phyloP scores from a whole-genome alignment of 345 rosid genomes.

The Ailanthus altissimus region DNA sequence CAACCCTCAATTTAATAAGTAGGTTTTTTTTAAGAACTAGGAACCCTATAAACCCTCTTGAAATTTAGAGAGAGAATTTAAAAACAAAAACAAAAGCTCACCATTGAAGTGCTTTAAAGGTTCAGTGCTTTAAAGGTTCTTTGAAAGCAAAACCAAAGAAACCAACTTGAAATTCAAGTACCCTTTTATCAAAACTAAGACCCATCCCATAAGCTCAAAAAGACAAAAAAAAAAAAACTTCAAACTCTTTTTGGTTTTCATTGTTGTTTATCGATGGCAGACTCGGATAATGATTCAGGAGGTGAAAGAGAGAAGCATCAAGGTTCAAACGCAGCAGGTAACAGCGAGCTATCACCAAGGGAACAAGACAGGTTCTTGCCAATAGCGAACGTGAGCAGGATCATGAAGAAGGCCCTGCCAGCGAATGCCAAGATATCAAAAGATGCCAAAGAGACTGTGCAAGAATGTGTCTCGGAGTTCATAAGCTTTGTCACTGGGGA shows the following conservation, averaged over 20 bases:
- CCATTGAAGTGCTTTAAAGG: not conserved
- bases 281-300: slow-evolving; percentile 70
- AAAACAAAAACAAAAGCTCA: not conserved
- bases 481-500: slow-evolving; percentile 78
- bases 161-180: not conserved
- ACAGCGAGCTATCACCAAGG: slow-evolving; percentile 41
- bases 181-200: not conserved
- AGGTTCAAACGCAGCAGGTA: slow-evolving; percentile 22
- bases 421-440: slow-evolving; percentile 79
- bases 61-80: too few relatives aligned
- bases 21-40: too few relatives aligned
- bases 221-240: not conserved
- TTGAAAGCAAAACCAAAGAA: too few relatives aligned
- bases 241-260: not conserved
- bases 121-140: too few relatives aligned
- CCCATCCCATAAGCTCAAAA: too few relatives aligned
- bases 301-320: slow-evolving; percentile 43
- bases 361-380: slow-evolving; percentile 78
- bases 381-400: slow-evolving; percentile 76
- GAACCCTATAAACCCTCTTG: too few relatives aligned
- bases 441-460: slow-evolving; percentile 77
- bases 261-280: slow-evolving; percentile 42
- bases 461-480: slow-evolving; percentile 84
- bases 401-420: slow-evolving; percentile 75
- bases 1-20: too few relatives aligned